These are phyloP conservation scores for Lasiosphaeria ovina DNA, from an alignment of 495 filamentous ascomycete species.

Conservation along the genomic window DNA sequence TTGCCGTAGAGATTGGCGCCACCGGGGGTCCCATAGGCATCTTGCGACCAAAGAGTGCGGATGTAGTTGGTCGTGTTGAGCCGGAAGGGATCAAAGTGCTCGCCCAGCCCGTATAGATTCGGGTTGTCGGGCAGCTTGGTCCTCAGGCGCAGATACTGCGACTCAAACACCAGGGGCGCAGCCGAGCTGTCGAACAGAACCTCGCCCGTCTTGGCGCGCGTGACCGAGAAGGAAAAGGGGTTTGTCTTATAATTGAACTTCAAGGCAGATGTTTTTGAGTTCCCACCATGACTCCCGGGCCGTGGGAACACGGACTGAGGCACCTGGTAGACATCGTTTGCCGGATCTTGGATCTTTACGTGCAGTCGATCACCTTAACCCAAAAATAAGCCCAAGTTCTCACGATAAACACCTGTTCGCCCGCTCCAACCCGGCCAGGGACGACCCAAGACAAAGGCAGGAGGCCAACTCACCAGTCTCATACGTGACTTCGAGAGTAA, in stretches of 20 bases:
- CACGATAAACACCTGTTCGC: no score
- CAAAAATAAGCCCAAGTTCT: no score
- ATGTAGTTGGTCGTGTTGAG: constrained; percentile 73
- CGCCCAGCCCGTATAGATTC: constrained; percentile 76
- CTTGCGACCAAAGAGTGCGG: constrained; percentile 77
- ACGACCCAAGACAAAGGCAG: background rate
- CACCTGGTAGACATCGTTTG: constrained; percentile 75
- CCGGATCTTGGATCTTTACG: constrained; percentile 76
- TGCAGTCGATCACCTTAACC: constrained; percentile 64
- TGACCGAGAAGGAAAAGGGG: constrained; percentile 78
- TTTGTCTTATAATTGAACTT: constrained; percentile 63
- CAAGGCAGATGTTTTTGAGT: constrained; percentile 45
- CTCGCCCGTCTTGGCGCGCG: constrained; percentile 59
- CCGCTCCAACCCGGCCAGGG: no score
- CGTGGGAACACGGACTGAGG: constrained; percentile 69
- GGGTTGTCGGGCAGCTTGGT: constrained; percentile 67
- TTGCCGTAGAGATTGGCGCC: constrained; percentile 75
- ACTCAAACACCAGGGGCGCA: constrained; percentile 70
- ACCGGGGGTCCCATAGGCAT: constrained; percentile 56
- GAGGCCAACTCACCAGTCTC: constrained; percentile 59
- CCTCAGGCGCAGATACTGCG: constrained; percentile 70
- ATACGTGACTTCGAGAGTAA: constrained; percentile 71
- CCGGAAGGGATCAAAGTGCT: constrained; percentile 71
- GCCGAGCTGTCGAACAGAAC: constrained; percentile 78
- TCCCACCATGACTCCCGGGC: constrained; percentile 38